Percentiles rank a stretch among this genome's conserved stretches.
These are phyloP conservation scores for Amanita exitialis DNA, from an alignment of 768 basidiomycete genomes.

Conservation along the genomic window DNA sequence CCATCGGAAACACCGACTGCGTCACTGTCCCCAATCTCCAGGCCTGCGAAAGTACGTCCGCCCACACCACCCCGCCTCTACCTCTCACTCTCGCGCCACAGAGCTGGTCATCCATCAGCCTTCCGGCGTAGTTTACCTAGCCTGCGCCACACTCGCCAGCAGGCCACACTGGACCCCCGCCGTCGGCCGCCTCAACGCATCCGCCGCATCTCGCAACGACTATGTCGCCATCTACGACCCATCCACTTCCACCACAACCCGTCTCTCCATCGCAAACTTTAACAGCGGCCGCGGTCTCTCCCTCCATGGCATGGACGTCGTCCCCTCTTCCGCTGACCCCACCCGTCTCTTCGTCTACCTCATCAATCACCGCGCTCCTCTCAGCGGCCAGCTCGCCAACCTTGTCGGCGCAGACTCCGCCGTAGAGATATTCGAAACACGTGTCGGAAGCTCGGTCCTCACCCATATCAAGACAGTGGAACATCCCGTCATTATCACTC, in stretches of 20 bases:
- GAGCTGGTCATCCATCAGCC: slow-evolving; percentile 52
- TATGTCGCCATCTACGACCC: slow-evolving; percentile 56
- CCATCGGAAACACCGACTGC: slow-evolving; percentile 41
- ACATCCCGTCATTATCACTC: slow-evolving; percentile 46
- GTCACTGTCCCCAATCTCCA: slow-evolving; percentile 38
- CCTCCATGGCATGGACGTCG: slow-evolving; percentile 62
- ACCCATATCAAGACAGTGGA: slow-evolving; percentile 48
- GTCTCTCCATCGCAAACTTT: slow-evolving; percentile 32
- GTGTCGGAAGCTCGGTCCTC: slow-evolving; percentile 29
- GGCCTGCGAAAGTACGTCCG: slow-evolving; percentile 56
- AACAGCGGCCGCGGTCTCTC: slow-evolving; percentile 34
- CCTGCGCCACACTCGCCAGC: slow-evolving; percentile 43
- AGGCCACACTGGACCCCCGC: slow-evolving; percentile 46
- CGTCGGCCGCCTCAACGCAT: slow-evolving; percentile 22
- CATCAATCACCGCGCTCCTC: slow-evolving; percentile 60
- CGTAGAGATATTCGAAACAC: slow-evolving; percentile 60
- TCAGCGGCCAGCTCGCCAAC: slow-evolving; percentile 21
- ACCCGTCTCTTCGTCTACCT: slow-evolving; percentile 51
- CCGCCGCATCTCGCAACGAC: slow-evolving; percentile 32
- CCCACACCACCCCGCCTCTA: neutral
- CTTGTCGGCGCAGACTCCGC: slow-evolving; percentile 59
- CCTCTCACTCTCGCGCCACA: slow-evolving; percentile 13
- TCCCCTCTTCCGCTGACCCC: slow-evolving; percentile 37
- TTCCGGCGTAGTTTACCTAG: slow-evolving; percentile 48
- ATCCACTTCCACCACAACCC: slow-evolving; percentile 29